These are phyloP conservation scores for Carex littledalei DNA, from an alignment of 176 grass and related monocot genomes.

Conservation along the genomic window DNA sequence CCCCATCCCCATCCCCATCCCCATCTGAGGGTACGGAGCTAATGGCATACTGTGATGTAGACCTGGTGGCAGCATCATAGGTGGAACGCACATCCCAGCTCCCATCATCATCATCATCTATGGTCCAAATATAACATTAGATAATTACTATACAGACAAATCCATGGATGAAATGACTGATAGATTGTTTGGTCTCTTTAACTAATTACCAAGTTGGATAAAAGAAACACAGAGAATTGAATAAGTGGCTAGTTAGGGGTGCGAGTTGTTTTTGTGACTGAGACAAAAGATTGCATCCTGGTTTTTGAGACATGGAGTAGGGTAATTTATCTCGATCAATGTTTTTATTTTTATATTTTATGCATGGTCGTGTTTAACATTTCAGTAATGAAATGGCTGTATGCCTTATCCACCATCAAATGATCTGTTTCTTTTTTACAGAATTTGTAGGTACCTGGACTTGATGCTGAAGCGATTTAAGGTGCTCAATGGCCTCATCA, in stretches of 20 bases:
- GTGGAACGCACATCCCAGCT: constrained; percentile 5
- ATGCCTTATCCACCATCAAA: too few relatives aligned
- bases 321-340: too few relatives aligned
- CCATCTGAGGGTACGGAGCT: neutral
- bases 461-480: constrained; percentile 23
- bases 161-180: neutral
- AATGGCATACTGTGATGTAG: constrained; percentile 13
- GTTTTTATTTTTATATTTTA: too few relatives aligned
- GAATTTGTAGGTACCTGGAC: constrained; percentile 15
- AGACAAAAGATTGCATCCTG: too few relatives aligned
- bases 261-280: too few relatives aligned
- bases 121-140: neutral
- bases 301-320: too few relatives aligned
- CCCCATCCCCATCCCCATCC: neutral
- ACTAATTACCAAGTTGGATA: neutral
- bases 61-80: constrained; percentile 20
- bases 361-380: too few relatives aligned
- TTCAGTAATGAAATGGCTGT: too few relatives aligned
- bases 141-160: neutral
- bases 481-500: constrained; percentile 25
- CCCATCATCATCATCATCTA: constrained; percentile 21
- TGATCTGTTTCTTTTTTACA: neutral
- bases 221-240: neutral
- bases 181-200: neutral
- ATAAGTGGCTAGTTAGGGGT: too few relatives aligned